phyloP scores from a whole-genome alignment of 2,329 filamentous ascomycete species.

The Alternaria metachromatica region DNA sequence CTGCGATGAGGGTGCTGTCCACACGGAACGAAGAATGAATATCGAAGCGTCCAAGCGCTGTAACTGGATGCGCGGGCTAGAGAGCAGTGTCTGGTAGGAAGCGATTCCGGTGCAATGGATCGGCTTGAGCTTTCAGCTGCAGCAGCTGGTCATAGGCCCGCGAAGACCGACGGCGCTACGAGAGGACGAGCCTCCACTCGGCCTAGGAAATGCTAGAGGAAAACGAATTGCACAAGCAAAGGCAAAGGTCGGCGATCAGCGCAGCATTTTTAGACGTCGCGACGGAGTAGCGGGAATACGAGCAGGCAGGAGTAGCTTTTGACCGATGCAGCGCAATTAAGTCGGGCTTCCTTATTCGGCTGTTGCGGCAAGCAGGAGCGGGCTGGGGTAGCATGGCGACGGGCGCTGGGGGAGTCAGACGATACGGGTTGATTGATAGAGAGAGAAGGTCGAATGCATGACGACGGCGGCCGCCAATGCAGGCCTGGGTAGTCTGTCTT shows the following conservation, averaged over 20 bases:
- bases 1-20: conserved; percentile 22
- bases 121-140: conserved; percentile 18
- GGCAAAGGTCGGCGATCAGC: conserved; percentile 32
- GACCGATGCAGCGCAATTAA: conserved; percentile 34
- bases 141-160: conserved; percentile 13
- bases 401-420: conserved; percentile 38
- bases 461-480: conserved; percentile 47
- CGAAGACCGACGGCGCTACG: conserved; percentile 17
- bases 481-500: conserved; percentile 25
- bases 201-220: conserved; percentile 20
- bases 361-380: conserved; percentile 44
- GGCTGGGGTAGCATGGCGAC: conserved; percentile 18
- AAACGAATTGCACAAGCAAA: conserved; percentile 28
- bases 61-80: conserved; percentile 28
- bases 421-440: conserved; percentile 39
- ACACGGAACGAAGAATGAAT: conserved; percentile 17
- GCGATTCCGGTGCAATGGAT: conserved; percentile 32
- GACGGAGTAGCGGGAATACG: conserved; percentile 30
- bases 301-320: conserved; percentile 18
- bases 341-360: conserved; percentile 41
- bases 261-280: conserved; percentile 15
- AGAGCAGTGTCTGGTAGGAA: conserved; percentile 18
- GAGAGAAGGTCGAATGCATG: conserved; percentile 42
- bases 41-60: conserved; percentile 13
- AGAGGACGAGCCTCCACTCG: conserved; percentile 5